Base-by-base conservation (phyloP, 108 stramenopile species). In the Aurantiochytrium sp. region DNA sequence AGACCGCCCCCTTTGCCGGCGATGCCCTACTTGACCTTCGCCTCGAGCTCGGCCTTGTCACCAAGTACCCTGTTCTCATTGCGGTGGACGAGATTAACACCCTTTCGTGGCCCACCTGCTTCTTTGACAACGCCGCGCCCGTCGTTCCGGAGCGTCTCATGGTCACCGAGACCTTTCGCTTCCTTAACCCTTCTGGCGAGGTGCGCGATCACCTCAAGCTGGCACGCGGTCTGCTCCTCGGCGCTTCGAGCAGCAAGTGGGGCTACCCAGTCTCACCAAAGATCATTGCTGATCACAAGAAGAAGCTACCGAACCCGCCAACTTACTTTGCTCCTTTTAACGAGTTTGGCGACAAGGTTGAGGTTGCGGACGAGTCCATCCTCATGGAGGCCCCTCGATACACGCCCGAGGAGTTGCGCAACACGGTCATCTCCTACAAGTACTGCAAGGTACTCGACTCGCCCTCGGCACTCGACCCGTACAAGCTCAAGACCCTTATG, bases 361-460 rank as follows among this genome's bases (percentile, higher is more conserved):
- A 95, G 72, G 95, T 96, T 8, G 97, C 97, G 4, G 98, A 99
- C 89, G 96, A 97, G 19, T 95, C 98, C 89, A 96, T 99, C 96
- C 97, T 98, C 53, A 97, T 98, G 14, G 98, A 98, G 92, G 64
- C 6, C 0, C 8, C 25, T 14, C 64, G 64, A 8, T 69, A 69
- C 64, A 42, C 64, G 64, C 35, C 14, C 35, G 64, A 69, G 8
- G 64, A 69, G 64, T 18, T 69, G 64, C 64, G 64, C 64, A 69
- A 69, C 64, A 18, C 18, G 8, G 64, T 69, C 64, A 69, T 69
- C 4, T 23, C 64, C 64, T 69, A 69, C 64, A 69, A 69, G 64
- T 42, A 42, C 64, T 69, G 42, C 64, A 69, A 69, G 25, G 8
- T 23, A 10, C 64, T 69, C 21, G 64, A 69, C 42, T 42, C 25